phyloP scores from a whole-genome alignment of 2,329 filamentous ascomycete genomes.

The Rhytidhysteron rufulum region DNA sequence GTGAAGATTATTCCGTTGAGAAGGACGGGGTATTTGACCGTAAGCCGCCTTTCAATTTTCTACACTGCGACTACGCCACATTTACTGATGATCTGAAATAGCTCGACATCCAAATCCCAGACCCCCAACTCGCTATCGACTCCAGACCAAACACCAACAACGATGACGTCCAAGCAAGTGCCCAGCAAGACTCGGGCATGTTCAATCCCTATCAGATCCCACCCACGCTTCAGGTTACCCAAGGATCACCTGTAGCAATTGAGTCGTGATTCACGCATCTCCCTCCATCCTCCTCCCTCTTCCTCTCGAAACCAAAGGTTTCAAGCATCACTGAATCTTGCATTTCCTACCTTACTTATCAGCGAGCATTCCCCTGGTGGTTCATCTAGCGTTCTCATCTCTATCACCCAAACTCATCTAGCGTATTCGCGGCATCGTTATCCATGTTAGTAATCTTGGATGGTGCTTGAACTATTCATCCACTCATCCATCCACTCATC shows the following conservation, averaged over 20 bases:
- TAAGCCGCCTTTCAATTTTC: slow-evolving; percentile 40
- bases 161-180: slow-evolving; percentile 11
- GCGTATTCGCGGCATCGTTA: too few relatives aligned
- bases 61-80: background rate
- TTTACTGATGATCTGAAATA: slow-evolving; percentile 5
- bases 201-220: slow-evolving; percentile 21
- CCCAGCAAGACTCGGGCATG: slow-evolving; percentile 14
- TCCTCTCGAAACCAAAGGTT: too few relatives aligned
- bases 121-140: slow-evolving; percentile 55
- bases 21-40: slow-evolving; percentile 82
- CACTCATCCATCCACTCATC: too few relatives aligned
- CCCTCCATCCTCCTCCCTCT: too few relatives aligned
- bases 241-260: background rate
- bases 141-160: slow-evolving; percentile 23
- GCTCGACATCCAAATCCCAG: slow-evolving; percentile 35
- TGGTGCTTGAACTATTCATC: too few relatives aligned
- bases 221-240: slow-evolving; percentile 23
- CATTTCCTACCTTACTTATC: too few relatives aligned
- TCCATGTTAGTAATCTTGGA: too few relatives aligned
- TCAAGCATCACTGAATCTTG: too few relatives aligned
- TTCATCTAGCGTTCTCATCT: too few relatives aligned
- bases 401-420: too few relatives aligned
- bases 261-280: background rate
- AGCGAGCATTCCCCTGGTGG: too few relatives aligned
- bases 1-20: slow-evolving; percentile 76